Conservation (phyloP, 2,329 filamentous ascomycete genomes). For the Xylaria sp. region DNA sequence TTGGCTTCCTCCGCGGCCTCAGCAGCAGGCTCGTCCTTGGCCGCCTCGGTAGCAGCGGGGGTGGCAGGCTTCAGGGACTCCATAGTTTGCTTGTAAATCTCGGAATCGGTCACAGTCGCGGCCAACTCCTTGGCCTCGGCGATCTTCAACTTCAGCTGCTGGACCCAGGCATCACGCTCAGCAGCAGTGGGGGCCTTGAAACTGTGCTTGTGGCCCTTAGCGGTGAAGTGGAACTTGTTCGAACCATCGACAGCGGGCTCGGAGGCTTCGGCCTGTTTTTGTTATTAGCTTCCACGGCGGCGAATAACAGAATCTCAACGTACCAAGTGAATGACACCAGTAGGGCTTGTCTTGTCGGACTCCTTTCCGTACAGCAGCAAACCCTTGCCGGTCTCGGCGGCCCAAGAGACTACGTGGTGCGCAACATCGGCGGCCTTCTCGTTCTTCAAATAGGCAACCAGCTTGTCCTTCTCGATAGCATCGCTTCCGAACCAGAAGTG, state of each 20-base stretch:
- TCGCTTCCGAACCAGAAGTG: slow-evolving; percentile 84
- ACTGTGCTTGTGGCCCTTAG: slow-evolving; percentile 83
- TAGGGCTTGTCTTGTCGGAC: slow-evolving; percentile 73
- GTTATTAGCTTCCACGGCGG: slow-evolving; percentile 28
- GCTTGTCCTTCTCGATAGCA: slow-evolving; percentile 65
- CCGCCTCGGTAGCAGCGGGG: slow-evolving; percentile 31
- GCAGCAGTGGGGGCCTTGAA: slow-evolving; percentile 73
- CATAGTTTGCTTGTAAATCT: slow-evolving; percentile 82
- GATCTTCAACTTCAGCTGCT: slow-evolving; percentile 74
- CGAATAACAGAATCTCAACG: slow-evolving; percentile 31
- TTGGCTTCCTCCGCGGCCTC: slow-evolving; percentile 41
- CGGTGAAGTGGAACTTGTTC: slow-evolving; percentile 79
- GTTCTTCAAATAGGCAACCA: slow-evolving; percentile 72
- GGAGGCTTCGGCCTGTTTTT: slow-evolving; percentile 48
- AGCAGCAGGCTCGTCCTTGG: slow-evolving; percentile 40
- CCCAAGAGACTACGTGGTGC: slow-evolving; percentile 81
- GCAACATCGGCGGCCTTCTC: slow-evolving; percentile 76
- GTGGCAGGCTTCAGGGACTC: slow-evolving; percentile 58
- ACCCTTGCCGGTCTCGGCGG: slow-evolving; percentile 89
- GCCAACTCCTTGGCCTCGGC: slow-evolving; percentile 79
- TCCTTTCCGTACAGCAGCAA: slow-evolving; percentile 88
- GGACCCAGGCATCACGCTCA: slow-evolving; percentile 91
- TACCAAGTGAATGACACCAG: slow-evolving; percentile 82
- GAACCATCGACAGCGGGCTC: slow-evolving; percentile 72
- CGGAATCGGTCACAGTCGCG: slow-evolving; percentile 66